These are phyloP conservation scores for Sonneratia alba DNA, from an alignment of 345 rosid species.

Conservation along the genomic window DNA sequence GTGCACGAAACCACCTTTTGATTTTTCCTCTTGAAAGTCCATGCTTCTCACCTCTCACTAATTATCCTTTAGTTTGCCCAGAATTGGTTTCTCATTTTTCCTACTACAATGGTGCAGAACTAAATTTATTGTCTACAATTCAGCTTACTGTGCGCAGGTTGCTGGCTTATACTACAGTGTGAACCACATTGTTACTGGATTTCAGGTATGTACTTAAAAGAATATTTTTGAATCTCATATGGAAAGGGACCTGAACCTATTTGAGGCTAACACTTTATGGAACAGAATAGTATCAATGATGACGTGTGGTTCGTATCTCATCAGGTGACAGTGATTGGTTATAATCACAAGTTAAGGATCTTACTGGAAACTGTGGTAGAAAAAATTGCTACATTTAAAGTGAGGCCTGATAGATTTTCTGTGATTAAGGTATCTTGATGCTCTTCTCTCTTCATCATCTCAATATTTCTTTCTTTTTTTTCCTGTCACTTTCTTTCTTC, in stretches of 20 bases:
- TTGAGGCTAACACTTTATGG: background rate
- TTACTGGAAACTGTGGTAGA: constrained; percentile 58
- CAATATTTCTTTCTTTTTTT: background rate
- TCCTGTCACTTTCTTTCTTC: no score
- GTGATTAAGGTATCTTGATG: constrained; percentile 61
- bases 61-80: background rate
- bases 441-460: background rate
- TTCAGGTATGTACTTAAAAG: constrained; percentile 40
- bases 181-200: constrained; percentile 44
- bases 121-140: constrained; percentile 12
- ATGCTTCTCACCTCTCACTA: background rate
- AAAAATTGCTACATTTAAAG: constrained; percentile 68
- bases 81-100: background rate
- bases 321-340: constrained; percentile 72
- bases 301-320: background rate
- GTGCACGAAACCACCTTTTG: background rate
- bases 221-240: background rate
- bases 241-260: background rate
- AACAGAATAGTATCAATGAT: background rate
- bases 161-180: constrained; percentile 74
- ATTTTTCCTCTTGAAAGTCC: background rate
- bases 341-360: constrained; percentile 78
- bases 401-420: constrained; percentile 65
- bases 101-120: background rate
- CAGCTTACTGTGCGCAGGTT: constrained; percentile 89